A percentile compares a stretch with the other conserved stretches of the same genome.
These are phyloP conservation scores for Colletotrichum tanaceti DNA, from an alignment of 2,329 filamentous ascomycete genomes.

Conservation along the genomic window DNA sequence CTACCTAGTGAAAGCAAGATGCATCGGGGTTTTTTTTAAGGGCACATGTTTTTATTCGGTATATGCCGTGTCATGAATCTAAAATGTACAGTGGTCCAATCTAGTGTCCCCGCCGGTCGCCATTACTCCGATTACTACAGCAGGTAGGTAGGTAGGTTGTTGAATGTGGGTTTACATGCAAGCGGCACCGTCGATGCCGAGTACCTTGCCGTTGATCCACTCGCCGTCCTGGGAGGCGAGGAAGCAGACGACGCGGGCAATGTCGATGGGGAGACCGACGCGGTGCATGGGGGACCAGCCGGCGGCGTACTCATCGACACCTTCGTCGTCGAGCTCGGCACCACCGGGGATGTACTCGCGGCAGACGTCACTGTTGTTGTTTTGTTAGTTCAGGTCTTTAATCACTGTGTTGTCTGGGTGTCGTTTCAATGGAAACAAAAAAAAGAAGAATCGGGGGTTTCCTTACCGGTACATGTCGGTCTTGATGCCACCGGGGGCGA, in stretches of 20 bases:
- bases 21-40: no score
- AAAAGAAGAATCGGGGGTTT: no score
- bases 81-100: slow-evolving; percentile 37
- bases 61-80: slow-evolving; percentile 28
- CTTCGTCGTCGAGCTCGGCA: slow-evolving; percentile 65
- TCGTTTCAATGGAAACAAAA: no score
- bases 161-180: slow-evolving; percentile 39
- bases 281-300: slow-evolving; percentile 68
- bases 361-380: slow-evolving; percentile 68
- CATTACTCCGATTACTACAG: slow-evolving; percentile 12
- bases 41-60: slow-evolving; percentile 29
- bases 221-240: slow-evolving; percentile 59
- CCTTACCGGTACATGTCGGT: slow-evolving; percentile 49
- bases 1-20: no score
- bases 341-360: slow-evolving; percentile 72
- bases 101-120: slow-evolving; percentile 12
- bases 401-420: no score
- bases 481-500: slow-evolving; percentile 75
- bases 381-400: slow-evolving; percentile 15
- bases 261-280: slow-evolving; percentile 75
- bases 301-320: slow-evolving; percentile 64
- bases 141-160: no score
- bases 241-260: slow-evolving; percentile 73
- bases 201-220: slow-evolving; percentile 59
- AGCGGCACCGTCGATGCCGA: slow-evolving; percentile 42